Conservation (phyloP, 345 rosid species). For the thale cress (Arabidopsis thaliana) region DNA sequence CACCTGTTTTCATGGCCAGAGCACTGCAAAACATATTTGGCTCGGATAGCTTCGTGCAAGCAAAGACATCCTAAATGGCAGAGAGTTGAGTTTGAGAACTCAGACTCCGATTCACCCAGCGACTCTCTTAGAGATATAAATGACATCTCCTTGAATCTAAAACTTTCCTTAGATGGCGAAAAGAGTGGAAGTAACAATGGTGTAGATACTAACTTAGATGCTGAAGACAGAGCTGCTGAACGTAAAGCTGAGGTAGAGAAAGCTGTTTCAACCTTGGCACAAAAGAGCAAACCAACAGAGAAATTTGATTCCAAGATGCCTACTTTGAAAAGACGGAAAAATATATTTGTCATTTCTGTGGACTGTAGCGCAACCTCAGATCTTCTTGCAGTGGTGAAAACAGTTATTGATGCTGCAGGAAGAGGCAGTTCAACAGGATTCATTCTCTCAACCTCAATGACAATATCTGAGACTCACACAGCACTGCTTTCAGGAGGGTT, state of each 20-base stretch:
- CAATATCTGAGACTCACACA: slow-evolving; percentile 66
- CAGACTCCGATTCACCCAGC: slow-evolving; percentile 63
- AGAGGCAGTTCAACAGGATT: slow-evolving; percentile 57
- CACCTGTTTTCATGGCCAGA: slow-evolving; percentile 78
- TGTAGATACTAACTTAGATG: slow-evolving; percentile 45
- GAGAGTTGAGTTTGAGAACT: slow-evolving; percentile 52
- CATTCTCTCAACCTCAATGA: slow-evolving; percentile 66
- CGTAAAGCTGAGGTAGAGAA: slow-evolving; percentile 54
- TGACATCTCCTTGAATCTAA: slow-evolving; percentile 71
- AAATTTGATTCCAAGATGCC: slow-evolving; percentile 55
- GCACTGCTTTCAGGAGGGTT: slow-evolving; percentile 59
- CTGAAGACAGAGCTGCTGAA: slow-evolving; percentile 54
- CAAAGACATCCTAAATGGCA: slow-evolving; percentile 82
- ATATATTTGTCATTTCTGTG: slow-evolving; percentile 63
- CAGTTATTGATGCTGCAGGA: slow-evolving; percentile 53
- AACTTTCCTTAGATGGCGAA: slow-evolving; percentile 72
- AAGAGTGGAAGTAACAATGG: slow-evolving; percentile 49
- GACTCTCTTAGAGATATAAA: slow-evolving; percentile 73
- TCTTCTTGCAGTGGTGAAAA: slow-evolving; percentile 48
- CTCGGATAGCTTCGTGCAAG: slow-evolving; percentile 70
- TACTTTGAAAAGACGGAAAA: slow-evolving; percentile 58
- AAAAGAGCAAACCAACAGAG: slow-evolving; percentile 47
- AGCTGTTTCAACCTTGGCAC: slow-evolving; percentile 46
- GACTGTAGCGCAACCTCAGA: slow-evolving; percentile 53
- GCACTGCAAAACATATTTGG: slow-evolving; percentile 68